Conservation (phyloP, 257 asterid species). For the Striga asiatica region DNA sequence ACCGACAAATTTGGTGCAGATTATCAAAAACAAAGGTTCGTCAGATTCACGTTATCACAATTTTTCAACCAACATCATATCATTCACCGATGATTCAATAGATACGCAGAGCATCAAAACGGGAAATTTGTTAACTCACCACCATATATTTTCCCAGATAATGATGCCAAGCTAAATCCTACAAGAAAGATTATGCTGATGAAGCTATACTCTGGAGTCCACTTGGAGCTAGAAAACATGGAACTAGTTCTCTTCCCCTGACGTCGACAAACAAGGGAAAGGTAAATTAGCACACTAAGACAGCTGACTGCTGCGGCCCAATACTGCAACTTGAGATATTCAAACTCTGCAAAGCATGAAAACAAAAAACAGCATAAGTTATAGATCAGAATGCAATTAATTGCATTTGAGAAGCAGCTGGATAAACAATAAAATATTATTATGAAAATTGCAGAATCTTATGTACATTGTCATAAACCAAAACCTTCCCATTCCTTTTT, state of each 20-base stretch:
- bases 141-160: constrained; percentile 22
- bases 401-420: constrained; percentile 1
- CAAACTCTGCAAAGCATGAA: constrained; percentile 42
- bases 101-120: constrained; percentile 11
- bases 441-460: too few species aligned
- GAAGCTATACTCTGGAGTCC: constrained; percentile 27
- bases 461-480: too few species aligned
- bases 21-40: constrained; percentile 1
- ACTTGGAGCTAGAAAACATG: constrained; percentile 14
- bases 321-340: constrained; percentile 59
- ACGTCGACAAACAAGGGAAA: constrained; percentile 29
- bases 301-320: constrained; percentile 74
- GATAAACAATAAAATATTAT: too few species aligned
- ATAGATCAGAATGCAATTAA: neutral
- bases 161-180: constrained; percentile 33
- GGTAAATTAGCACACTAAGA: constrained; percentile 51
- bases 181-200: constrained; percentile 30
- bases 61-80: neutral
- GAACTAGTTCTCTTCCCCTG: constrained; percentile 19
- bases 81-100: constrained; percentile 5
- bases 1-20: constrained; percentile 2
- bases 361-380: constrained; percentile 7
- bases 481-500: too few species aligned
- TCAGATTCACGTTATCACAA: constrained; percentile 5
- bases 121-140: constrained; percentile 16